Base-by-base conservation (phyloP, 495 filamentous ascomycete genomes). In the Terfezia claveryi region DNA sequence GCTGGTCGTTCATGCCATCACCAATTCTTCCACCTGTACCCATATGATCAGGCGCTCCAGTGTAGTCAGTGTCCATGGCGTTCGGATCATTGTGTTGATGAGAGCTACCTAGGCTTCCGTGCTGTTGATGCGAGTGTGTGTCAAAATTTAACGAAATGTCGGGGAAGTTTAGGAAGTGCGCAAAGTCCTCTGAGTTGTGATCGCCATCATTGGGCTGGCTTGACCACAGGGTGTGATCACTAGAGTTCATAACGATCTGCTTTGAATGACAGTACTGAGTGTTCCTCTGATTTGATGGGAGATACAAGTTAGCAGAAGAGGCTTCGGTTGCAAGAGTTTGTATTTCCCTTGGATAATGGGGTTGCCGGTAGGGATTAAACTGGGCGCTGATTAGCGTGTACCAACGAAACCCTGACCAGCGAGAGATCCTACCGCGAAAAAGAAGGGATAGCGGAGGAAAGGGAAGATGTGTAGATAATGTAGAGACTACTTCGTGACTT, bases 51-150 rank as follows among this genome's bases (percentile, higher is more conserved):
- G 52, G 53, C 41, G 56, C 41, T 12, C 49, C 38, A 23, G 56
- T 41, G 23, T 59, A 65, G 49, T 65, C 63, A 12, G 63, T 64
- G 56, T 65, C 63, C 63, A 65, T 65, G 27, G 62, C 51, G 10
- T 54, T 56, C 37, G 58, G 51, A 37, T 62, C 62, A 37, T 59
- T 52, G n/a, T 52, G 54, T 27, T 23, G 37, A 54, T 54, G 23
- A 11, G 23, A 17, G 10, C 10, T 38, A 23, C 17, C 17, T 14
- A 46, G 12, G 41, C 41, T 8, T 14, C 17, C 17, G 41, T 46
- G 41, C 4, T 46, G 12, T 46, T 46, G 41, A 46, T 46, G 12
- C 14, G 41, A 14, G 41, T 46, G 12, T 10, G 59, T 54, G 36
- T 65, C 63, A 52, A 65, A 65, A 54, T 55, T 56, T 10, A 65